These are phyloP conservation scores for Iberis pinnata DNA, from an alignment of 345 rosid genomes.

Conservation along the genomic window DNA sequence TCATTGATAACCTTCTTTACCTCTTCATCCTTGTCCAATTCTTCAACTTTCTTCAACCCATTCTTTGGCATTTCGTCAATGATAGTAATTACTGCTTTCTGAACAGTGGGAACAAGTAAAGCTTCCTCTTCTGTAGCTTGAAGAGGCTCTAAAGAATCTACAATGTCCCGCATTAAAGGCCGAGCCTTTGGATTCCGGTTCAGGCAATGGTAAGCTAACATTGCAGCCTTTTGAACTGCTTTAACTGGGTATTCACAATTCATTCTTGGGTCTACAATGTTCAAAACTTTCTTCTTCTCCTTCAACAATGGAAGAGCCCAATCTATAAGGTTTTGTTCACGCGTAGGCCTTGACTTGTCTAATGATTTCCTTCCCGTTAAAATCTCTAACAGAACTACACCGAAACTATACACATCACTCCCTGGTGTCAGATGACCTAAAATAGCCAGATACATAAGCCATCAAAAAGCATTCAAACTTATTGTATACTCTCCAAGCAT, in stretches of 20 bases:
- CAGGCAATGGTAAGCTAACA: conserved; percentile 95
- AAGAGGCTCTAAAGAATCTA: conserved; percentile 88
- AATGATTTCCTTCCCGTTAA: conserved; percentile 52
- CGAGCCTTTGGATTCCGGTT: conserved; percentile 87
- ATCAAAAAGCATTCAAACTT: background rate
- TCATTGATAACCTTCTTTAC: conserved; percentile 21
- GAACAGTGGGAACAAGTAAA: conserved; percentile 25
- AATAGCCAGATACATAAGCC: background rate
- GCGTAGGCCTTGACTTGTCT: conserved; percentile 43
- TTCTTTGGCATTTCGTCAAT: conserved; percentile 39
- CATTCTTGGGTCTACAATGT: conserved; percentile 53
- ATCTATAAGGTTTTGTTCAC: conserved; percentile 50
- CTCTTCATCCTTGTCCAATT: conserved; percentile 24
- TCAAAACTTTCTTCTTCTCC: conserved; percentile 46
- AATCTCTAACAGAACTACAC: conserved; percentile 63
- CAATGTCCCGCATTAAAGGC: conserved; percentile 96
- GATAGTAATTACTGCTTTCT: conserved; percentile 39
- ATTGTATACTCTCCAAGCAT: too few relatives aligned
- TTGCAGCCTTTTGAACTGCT: conserved; percentile 83
- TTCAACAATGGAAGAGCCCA: conserved; percentile 58
- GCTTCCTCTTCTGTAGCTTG: conserved; percentile 41
- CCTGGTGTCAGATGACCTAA: conserved; percentile 69
- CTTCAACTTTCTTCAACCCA: conserved; percentile 33
- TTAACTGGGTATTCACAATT: conserved; percentile 67
- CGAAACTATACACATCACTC: conserved; percentile 73